Evolutionary conservation across 2,329 filamentous ascomycete genomes (phyloP).

Genomic region (Chaetomiaceae sp.): DNA sequence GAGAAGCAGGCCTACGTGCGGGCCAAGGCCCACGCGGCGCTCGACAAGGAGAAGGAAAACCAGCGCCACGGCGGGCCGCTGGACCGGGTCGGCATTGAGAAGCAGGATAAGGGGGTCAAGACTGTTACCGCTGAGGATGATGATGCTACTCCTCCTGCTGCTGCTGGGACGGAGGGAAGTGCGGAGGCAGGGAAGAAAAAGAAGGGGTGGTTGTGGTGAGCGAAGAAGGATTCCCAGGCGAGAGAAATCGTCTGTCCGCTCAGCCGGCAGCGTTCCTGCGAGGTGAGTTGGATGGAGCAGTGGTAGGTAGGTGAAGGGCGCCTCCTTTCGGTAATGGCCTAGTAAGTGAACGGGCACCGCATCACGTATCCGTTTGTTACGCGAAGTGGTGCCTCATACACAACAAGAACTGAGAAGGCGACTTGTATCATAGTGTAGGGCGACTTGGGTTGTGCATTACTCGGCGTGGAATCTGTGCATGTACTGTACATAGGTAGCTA

Average conservation of each 20-base stretch:
- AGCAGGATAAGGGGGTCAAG: constrained; percentile 20
- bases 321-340: too few species aligned
- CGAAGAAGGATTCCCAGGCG: too few species aligned
- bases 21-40: constrained; percentile 41
- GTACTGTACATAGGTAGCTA: constrained; percentile 8
- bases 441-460: constrained; percentile 18
- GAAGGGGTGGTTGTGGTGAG: constrained; percentile 47
- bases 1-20: constrained; percentile 32
- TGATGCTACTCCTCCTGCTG: not conserved
- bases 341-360: not conserved
- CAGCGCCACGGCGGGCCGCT: constrained; percentile 48
- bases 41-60: constrained; percentile 48
- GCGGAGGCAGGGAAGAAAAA: constrained; percentile 32
- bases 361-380: too few species aligned
- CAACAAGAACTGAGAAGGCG: not conserved
- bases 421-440: constrained; percentile 26
- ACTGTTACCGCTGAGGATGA: too few species aligned
- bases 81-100: constrained; percentile 45
- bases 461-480: constrained; percentile 17
- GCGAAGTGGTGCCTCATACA: not conserved
- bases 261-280: too few species aligned
- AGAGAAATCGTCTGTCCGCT: too few species aligned
- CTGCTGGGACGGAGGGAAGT: not conserved
- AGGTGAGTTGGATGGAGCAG: too few species aligned
- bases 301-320: not conserved